Percentiles rank a stretch among this genome's conserved stretches.
These are phyloP conservation scores for Pholiota conissans DNA, from an alignment of 768 basidiomycete genomes.

Conservation along the genomic window DNA sequence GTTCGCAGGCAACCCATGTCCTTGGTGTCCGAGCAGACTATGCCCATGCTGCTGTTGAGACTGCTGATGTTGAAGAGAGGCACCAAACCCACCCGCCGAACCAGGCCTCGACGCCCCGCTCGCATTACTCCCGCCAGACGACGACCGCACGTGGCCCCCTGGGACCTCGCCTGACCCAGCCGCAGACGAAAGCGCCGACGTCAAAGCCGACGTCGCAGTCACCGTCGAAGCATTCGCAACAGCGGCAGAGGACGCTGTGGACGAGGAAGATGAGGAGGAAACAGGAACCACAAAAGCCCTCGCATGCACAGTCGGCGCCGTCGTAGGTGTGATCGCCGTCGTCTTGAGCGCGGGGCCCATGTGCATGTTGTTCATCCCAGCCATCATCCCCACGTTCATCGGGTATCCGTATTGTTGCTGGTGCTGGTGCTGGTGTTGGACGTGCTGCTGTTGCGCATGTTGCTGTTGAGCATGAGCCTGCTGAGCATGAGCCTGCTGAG, in stretches of 20 bases:
- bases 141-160: too few relatives aligned
- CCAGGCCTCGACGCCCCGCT: too few relatives aligned
- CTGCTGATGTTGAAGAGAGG: too few relatives aligned
- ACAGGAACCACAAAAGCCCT: conserved; percentile 13
- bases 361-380: conserved; percentile 10
- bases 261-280: background rate
- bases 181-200: too few relatives aligned
- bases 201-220: conserved; percentile 2
- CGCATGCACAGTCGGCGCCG: conserved; percentile 15
- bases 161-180: too few relatives aligned
- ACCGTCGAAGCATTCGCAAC: background rate
- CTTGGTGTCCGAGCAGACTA: too few relatives aligned
- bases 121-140: too few relatives aligned
- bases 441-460: conserved; percentile 16
- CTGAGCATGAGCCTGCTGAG: conserved; percentile 26
- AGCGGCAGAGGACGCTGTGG: background rate
- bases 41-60: conserved; percentile 20
- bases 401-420: conserved; percentile 10
- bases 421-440: conserved; percentile 31
- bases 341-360: conserved; percentile 16
- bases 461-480: conserved; percentile 9
- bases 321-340: conserved; percentile 17
- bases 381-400: background rate
- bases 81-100: too few relatives aligned
- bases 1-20: conserved; percentile 11